These are phyloP conservation scores for Blastocystis sp. DNA, from an alignment of 352 stramenopile species.

Conservation along the genomic window DNA sequence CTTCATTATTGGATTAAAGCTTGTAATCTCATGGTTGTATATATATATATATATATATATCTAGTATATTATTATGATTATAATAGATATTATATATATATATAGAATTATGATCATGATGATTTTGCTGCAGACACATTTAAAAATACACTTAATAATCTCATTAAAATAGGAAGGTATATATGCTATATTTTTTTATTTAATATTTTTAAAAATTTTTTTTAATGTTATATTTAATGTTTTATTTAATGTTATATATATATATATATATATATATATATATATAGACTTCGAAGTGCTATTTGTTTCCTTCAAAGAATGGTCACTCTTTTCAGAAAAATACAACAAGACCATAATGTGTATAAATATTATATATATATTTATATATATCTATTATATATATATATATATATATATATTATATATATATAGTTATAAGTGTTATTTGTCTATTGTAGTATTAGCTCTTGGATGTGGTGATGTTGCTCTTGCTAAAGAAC, in stretches of 20 bases:
- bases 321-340: slow-evolving; percentile 18
- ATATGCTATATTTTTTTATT: neutral
- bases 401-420: slow-evolving; percentile 34
- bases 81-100: neutral
- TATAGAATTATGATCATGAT: slow-evolving; percentile 32
- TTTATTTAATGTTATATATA: no score
- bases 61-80: slow-evolving; percentile 19
- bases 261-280: no score
- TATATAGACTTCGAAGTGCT: slow-evolving; percentile 11
- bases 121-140: slow-evolving; percentile 35
- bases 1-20: no score
- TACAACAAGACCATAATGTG: slow-evolving; percentile 37
- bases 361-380: neutral
- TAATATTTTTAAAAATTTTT: no score
- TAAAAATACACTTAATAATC: slow-evolving; percentile 36
- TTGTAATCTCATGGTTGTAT: slow-evolving; percentile 32
- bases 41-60: neutral
- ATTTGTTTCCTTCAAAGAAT: slow-evolving; percentile 30
- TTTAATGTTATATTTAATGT: no score
- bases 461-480: slow-evolving; percentile 19
- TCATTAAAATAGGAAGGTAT: slow-evolving; percentile 13
- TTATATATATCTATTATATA: slow-evolving; percentile 20
- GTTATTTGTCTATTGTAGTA: slow-evolving; percentile 34
- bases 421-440: slow-evolving; percentile 36
- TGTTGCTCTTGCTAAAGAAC: slow-evolving; percentile 12